Conservation (phyloP, 1,139 yeast genomes). For the Blastobotrys illinoisensis region DNA sequence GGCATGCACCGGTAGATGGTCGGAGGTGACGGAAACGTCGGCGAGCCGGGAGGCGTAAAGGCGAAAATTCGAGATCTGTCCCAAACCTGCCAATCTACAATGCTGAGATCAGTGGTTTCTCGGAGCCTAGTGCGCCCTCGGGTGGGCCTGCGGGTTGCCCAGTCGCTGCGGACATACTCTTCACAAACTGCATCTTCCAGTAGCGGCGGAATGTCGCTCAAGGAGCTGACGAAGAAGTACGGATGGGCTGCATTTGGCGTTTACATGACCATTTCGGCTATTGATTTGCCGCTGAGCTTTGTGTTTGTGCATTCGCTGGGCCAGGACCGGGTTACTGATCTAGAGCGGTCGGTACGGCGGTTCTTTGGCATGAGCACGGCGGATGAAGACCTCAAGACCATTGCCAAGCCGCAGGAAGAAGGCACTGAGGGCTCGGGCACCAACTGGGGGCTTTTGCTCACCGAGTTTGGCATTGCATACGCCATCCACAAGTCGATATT, state of each 20-base stretch:
- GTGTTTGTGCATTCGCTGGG: slow-evolving; percentile 81
- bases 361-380: slow-evolving; percentile 28
- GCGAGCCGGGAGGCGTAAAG: too few relatives aligned
- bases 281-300: slow-evolving; percentile 83
- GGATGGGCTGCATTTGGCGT: slow-evolving; percentile 91
- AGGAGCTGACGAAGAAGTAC: slow-evolving; percentile 71
- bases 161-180: neutral
- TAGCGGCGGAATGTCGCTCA: slow-evolving; percentile 34
- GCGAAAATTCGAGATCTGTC: neutral
- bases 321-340: slow-evolving; percentile 64
- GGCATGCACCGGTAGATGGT: too few relatives aligned
- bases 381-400: slow-evolving; percentile 25
- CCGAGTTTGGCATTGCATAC: slow-evolving; percentile 86
- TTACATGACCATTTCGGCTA: slow-evolving; percentile 58
- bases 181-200: neutral
- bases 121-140: neutral
- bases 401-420: slow-evolving; percentile 13
- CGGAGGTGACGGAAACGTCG: neutral
- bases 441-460: slow-evolving; percentile 41
- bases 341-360: slow-evolving; percentile 57
- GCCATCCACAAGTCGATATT: slow-evolving; percentile 84
- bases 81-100: neutral
- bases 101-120: neutral
- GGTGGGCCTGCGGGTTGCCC: neutral
- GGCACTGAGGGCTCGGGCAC: slow-evolving; percentile 17